These are phyloP conservation scores for Aspergillus viridinutans DNA, from an alignment of 2,329 filamentous ascomycete species.

Conservation along the genomic window DNA sequence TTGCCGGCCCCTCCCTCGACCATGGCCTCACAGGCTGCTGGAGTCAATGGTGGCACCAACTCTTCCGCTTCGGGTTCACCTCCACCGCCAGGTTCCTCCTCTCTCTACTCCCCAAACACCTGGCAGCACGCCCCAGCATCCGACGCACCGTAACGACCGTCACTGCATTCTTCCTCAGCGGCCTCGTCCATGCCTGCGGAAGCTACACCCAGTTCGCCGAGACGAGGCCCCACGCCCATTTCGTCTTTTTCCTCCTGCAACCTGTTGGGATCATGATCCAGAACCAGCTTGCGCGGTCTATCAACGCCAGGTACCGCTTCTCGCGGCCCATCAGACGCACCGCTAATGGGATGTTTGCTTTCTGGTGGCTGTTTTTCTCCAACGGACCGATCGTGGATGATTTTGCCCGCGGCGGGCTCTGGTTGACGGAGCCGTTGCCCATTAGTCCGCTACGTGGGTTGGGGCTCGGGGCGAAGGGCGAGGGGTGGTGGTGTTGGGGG, in stretches of 20 bases:
- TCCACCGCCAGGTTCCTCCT: constrained; percentile 37
- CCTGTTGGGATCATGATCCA: constrained; percentile 63
- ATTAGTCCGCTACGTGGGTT: constrained; percentile 65
- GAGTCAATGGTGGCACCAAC: constrained; percentile 88
- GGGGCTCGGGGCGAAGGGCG: constrained; percentile 58
- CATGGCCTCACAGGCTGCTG: constrained; percentile 76
- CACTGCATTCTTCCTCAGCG: constrained; percentile 33
- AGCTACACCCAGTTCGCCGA: constrained; percentile 63
- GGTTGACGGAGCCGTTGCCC: constrained; percentile 79
- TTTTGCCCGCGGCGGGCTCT: constrained; percentile 67
- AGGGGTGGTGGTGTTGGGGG: constrained; percentile 66
- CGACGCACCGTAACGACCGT: constrained; percentile 23
- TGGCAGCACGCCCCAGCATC: constrained; percentile 12
- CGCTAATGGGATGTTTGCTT: constrained; percentile 59
- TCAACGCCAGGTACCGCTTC: constrained; percentile 25
- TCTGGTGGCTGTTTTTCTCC: constrained; percentile 66
- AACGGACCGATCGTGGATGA: constrained; percentile 68
- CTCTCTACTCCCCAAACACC: constrained; percentile 22
- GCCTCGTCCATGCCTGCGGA: constrained; percentile 62
- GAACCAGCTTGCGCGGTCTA: constrained; percentile 31
- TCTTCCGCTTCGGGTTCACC: constrained; percentile 63
- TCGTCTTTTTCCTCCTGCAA: constrained; percentile 70
- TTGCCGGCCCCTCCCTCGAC: constrained; percentile 43
- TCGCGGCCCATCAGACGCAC: constrained; percentile 45
- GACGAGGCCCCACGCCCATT: constrained; percentile 51